Conservation (phyloP, 2,329 filamentous ascomycete genomes). For the Penicillium oxalicum region DNA sequence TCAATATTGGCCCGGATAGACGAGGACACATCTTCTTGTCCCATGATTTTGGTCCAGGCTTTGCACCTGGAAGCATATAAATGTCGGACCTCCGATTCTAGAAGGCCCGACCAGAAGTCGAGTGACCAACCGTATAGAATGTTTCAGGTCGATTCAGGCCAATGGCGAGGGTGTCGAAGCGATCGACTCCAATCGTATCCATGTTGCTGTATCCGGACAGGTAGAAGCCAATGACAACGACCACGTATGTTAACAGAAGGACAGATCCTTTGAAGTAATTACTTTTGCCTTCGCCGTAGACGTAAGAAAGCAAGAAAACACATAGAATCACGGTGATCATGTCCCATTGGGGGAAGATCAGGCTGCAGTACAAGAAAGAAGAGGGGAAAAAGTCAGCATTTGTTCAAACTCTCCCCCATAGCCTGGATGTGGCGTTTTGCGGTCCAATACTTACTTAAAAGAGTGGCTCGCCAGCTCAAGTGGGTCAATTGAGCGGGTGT, state of each 20-base stretch:
- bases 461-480: constrained; percentile 47
- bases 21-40: no score
- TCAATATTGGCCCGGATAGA: no score
- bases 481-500: constrained; percentile 53
- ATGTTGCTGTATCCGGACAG: constrained; percentile 63
- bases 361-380: constrained; percentile 40
- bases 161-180: constrained; percentile 43
- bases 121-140: constrained; percentile 40
- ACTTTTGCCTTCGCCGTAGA: constrained; percentile 97
- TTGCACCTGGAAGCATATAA: no score
- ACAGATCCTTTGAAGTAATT: constrained; percentile 99
- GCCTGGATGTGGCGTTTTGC: no score
- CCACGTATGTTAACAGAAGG: constrained; percentile 83
- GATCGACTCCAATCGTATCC: constrained; percentile 44
- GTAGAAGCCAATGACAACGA: constrained; percentile 88
- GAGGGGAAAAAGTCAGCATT: constrained; percentile 4
- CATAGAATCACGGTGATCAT: constrained; percentile 96
- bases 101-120: constrained; percentile 34
- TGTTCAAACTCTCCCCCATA: no score
- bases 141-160: constrained; percentile 27
- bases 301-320: constrained; percentile 92
- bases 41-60: no score
- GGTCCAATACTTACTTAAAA: constrained; percentile 44
- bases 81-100: not conserved
- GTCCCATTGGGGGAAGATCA: constrained; percentile 98